A percentile compares a stretch with the other conserved stretches of the same genome.
Evolutionary conservation across 2,329 filamentous ascomycete genomes (phyloP).

Genomic region (Nothopassalora personata): DNA sequence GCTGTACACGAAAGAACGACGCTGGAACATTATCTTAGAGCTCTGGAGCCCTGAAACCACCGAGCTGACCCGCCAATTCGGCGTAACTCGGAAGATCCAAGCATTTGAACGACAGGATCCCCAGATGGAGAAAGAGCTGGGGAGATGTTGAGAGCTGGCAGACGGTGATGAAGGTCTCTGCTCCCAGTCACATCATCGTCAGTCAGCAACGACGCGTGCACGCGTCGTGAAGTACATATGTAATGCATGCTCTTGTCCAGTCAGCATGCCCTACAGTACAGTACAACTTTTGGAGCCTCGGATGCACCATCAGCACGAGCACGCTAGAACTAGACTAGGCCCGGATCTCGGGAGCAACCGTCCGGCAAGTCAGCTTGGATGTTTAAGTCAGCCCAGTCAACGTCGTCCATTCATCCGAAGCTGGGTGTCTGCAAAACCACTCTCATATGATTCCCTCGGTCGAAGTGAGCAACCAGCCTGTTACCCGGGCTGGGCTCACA

Average conservation of each 20-base stretch:
- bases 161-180: background rate
- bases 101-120: background rate
- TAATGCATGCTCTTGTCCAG: no score
- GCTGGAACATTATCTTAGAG: background rate
- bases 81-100: background rate
- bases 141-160: background rate
- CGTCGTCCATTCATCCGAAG: slow-evolving; percentile 23
- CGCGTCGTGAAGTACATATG: background rate
- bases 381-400: slow-evolving; percentile 12
- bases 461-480: slow-evolving; percentile 1
- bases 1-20: background rate
- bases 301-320: background rate
- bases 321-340: background rate
- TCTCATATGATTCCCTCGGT: slow-evolving; percentile 16
- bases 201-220: background rate
- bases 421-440: background rate
- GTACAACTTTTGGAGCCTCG: background rate
- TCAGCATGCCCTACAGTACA: no score
- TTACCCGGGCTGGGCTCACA: background rate
- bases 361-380: slow-evolving; percentile 12
- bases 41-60: background rate
- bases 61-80: background rate
- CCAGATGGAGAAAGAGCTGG: background rate
- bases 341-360: background rate
- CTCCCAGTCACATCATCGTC: background rate